These are phyloP conservation scores for Tympanopsis confertula DNA, from an alignment of 2,329 filamentous ascomycete species.

Conservation along the genomic window DNA sequence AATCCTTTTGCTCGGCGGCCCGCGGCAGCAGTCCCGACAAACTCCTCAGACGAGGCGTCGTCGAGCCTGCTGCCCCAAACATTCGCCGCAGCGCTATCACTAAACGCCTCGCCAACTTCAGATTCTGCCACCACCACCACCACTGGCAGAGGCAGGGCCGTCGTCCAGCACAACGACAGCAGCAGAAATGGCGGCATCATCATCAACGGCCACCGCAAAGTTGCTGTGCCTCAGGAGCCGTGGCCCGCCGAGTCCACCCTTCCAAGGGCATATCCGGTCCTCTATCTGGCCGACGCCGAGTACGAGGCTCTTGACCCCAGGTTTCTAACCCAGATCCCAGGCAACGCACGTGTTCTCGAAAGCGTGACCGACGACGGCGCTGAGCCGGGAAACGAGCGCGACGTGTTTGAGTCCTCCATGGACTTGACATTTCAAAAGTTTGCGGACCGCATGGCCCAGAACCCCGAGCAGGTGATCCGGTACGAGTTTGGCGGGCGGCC, in stretches of 20 bases:
- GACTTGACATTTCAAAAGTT: conserved; percentile 72
- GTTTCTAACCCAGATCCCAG: conserved; percentile 34
- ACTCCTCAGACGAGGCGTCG: conserved; percentile 8
- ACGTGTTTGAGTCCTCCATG: conserved; percentile 60
- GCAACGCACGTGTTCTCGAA: conserved; percentile 23
- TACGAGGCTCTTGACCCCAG: conserved; percentile 69
- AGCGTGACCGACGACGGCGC: conserved; percentile 14
- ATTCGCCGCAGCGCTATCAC: conserved; percentile 66
- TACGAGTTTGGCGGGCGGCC: conserved; percentile 67
- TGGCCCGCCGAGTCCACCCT: conserved; percentile 63
- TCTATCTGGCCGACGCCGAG: conserved; percentile 77
- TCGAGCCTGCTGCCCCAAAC: conserved; percentile 37
- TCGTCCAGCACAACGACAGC: neutral
- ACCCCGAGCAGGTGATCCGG: conserved; percentile 70
- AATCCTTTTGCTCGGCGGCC: conserved; percentile 2
- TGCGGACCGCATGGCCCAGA: conserved; percentile 65
- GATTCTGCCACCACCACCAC: neutral
- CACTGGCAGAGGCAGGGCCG: neutral
- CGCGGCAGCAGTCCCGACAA: conserved; percentile 11
- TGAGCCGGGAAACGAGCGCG: conserved; percentile 51
- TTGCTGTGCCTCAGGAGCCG: conserved; percentile 42
- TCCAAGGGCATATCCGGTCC: conserved; percentile 61
- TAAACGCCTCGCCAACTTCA: conserved; percentile 40
- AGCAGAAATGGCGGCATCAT: conserved; percentile 15
- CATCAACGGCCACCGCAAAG: conserved; percentile 11